phyloP scores from a whole-genome alignment of 257 asterid genomes.

The Fraxinus cuspidata region DNA sequence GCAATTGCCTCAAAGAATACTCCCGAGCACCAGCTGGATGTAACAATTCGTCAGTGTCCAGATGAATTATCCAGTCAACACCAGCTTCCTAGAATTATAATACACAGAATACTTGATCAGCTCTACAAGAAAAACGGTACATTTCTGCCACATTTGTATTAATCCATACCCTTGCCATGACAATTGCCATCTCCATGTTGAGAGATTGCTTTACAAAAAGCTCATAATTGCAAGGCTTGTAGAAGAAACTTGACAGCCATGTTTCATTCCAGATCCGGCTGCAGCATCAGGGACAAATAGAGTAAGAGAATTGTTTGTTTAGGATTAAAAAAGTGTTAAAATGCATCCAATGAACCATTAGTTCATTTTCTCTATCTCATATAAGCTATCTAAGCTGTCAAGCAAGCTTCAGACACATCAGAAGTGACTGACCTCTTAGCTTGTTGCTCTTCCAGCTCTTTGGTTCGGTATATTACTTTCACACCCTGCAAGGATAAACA shows the following conservation, averaged over 20 bases:
- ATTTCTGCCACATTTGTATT: conserved; percentile 13
- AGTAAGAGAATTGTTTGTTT: conserved; percentile 17
- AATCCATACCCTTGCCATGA: conserved; percentile 89
- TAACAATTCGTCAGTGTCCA: conserved; percentile 92
- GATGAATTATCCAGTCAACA: conserved; percentile 95
- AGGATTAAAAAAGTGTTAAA: conserved; percentile 1
- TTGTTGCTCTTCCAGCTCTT: conserved; percentile 92
- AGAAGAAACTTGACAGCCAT: conserved; percentile 92
- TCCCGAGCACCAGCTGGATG: conserved; percentile 95
- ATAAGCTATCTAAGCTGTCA: conserved; percentile 12
- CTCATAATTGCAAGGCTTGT: conserved; percentile 97
- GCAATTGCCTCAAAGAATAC: conserved; percentile 86
- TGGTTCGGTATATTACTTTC: conserved; percentile 87
- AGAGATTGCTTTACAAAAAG: conserved; percentile 96
- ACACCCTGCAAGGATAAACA: conserved; percentile 64
- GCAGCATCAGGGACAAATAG: conserved; percentile 35
- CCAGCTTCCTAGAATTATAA: conserved; percentile 65
- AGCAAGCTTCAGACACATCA: conserved; percentile 16
- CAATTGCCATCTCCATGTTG: conserved; percentile 97
- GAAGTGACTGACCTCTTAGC: conserved; percentile 66
- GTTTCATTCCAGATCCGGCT: conserved; percentile 99
- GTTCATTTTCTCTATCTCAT: conserved; percentile 7
- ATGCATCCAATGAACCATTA: not conserved
- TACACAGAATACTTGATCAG: conserved; percentile 7
- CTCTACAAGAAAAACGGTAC: not conserved